phyloP scores from a whole-genome alignment of 345 rosid genomes.

The Gossypium arboreum region DNA sequence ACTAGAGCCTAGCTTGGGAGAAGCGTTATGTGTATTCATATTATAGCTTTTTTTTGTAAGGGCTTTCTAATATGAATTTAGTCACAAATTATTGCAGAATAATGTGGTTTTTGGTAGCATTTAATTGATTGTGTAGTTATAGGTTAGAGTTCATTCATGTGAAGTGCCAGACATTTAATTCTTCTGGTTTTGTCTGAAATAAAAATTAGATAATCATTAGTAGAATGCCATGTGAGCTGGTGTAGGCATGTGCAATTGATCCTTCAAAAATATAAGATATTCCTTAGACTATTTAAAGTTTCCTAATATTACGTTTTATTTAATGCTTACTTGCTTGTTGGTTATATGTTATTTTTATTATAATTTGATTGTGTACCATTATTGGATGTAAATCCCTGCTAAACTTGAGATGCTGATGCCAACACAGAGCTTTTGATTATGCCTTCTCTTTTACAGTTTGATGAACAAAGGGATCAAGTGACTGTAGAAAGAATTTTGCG shows the following conservation, averaged over 20 bases:
- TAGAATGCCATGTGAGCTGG: neutral
- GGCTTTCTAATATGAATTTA: neutral
- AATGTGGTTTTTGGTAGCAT: neutral
- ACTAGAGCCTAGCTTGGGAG: neutral
- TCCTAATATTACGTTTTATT: neutral
- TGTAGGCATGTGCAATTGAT: neutral
- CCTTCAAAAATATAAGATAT: neutral
- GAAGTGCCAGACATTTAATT: neutral
- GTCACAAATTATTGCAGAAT: neutral
- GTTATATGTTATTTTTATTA: neutral
- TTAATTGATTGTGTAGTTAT: neutral
- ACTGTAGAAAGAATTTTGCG: slow-evolving; percentile 69
- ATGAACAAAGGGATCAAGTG: slow-evolving; percentile 87
- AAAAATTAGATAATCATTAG: neutral
- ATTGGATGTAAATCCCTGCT: neutral
- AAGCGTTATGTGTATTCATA: neutral
- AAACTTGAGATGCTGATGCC: neutral
- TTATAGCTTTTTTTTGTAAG: neutral
- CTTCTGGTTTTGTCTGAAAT: neutral
- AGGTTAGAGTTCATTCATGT: neutral
- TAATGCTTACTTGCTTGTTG: neutral
- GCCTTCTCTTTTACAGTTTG: slow-evolving; percentile 57
- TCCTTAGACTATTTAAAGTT: neutral
- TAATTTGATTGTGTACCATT: slow-evolving; percentile 3
- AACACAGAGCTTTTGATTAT: neutral